phyloP scores from a whole-genome alignment of 768 basidiomycete genomes.

The Russula compacta region DNA sequence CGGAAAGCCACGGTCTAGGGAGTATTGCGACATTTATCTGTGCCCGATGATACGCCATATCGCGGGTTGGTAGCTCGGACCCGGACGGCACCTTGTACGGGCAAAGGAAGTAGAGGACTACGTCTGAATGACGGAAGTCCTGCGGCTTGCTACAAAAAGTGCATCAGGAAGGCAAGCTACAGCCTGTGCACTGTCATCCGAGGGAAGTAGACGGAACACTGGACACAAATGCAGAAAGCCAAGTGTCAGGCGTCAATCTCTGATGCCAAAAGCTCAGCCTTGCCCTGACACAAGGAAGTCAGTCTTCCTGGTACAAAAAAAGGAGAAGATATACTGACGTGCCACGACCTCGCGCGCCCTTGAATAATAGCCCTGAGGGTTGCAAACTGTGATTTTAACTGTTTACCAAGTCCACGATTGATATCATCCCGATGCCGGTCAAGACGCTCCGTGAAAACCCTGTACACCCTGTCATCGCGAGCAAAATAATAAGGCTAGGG shows the following conservation, averaged over 20 bases:
- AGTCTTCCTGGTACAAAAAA: neutral
- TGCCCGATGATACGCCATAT: conserved; percentile 74
- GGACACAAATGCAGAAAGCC: conserved; percentile 23
- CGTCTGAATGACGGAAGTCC: conserved; percentile 17
- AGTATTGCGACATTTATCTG: conserved; percentile 31
- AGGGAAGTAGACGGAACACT: neutral
- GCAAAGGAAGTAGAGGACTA: conserved; percentile 30
- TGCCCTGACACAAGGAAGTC: conserved; percentile 33
- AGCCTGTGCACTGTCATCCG: neutral
- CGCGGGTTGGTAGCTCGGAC: conserved; percentile 47
- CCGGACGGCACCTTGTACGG: conserved; percentile 72
- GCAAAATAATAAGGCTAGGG: conserved; percentile 79
- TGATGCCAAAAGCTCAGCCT: conserved; percentile 50
- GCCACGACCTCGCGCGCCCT: conserved; percentile 18
- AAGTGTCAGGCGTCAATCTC: conserved; percentile 50
- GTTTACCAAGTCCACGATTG: conserved; percentile 39
- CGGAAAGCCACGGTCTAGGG: neutral
- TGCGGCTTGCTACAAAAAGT: neutral
- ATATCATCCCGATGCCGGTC: conserved; percentile 34
- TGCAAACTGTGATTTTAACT: conserved; percentile 63
- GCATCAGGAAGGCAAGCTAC: neutral
- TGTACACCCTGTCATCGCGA: conserved; percentile 80
- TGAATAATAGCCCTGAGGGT: conserved; percentile 31
- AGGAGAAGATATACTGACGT: conserved; percentile 7
- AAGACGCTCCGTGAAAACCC: conserved; percentile 45